These are phyloP conservation scores for Penicillium roqueforti DNA, from an alignment of 495 filamentous ascomycete species.

Conservation along the genomic window DNA sequence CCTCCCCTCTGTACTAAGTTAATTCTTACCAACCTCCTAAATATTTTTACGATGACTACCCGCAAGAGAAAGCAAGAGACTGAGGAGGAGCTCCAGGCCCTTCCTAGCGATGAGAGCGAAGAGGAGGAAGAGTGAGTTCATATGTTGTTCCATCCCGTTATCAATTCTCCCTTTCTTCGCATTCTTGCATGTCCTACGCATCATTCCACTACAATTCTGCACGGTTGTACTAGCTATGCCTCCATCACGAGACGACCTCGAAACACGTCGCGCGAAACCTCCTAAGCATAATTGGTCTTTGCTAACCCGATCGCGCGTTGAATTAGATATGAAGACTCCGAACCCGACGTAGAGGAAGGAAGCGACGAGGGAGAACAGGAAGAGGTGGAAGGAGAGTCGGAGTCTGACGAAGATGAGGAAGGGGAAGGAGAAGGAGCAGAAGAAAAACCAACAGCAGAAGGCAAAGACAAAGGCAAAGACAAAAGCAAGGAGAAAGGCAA, in stretches of 20 bases:
- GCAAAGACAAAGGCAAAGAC: constrained; percentile 16
- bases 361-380: constrained; percentile 42
- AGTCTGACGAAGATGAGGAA: constrained; percentile 18
- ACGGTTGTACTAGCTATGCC: neutral
- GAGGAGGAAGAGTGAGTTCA: constrained; percentile 66
- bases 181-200: neutral
- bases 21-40: constrained; percentile 5
- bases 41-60: constrained; percentile 48
- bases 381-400: constrained; percentile 27
- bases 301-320: constrained; percentile 16
- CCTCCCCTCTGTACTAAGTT: neutral
- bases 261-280: neutral
- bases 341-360: constrained; percentile 31
- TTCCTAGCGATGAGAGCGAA: constrained; percentile 58
- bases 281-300: neutral
- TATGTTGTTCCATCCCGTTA: constrained; percentile 4
- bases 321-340: constrained; percentile 50
- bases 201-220: neutral
- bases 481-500: no score
- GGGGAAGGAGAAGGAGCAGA: constrained; percentile 24
- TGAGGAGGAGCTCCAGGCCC: constrained; percentile 56
- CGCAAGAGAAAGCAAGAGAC: constrained; percentile 64
- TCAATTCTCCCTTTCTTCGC: neutral
- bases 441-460: no score
- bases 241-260: constrained; percentile 5